A percentile compares a stretch with the other conserved stretches of the same genome.
phyloP scores from a whole-genome alignment of 768 basidiomycete species.

The Xerocomus potaroensis region DNA sequence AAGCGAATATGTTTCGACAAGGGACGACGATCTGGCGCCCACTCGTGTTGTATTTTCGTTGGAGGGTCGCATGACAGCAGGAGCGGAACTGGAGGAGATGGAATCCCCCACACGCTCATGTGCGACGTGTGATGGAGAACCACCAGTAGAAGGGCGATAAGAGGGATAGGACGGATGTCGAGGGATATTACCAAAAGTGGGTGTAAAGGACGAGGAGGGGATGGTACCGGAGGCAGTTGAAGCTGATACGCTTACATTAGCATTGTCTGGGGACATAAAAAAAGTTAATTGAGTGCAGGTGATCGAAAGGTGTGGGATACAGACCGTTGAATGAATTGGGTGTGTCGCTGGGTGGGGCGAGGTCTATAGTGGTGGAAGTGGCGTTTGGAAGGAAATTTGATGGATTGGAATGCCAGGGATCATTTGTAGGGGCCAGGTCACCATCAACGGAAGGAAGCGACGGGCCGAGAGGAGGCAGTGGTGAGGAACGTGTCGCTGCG shows the following conservation, averaged over 20 bases:
- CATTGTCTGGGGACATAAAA: conserved; percentile 10
- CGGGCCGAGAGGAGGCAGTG: conserved; percentile 23
- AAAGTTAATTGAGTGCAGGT: conserved; percentile 7
- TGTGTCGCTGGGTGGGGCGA: conserved; percentile 6
- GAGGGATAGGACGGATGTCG: conserved; percentile 22
- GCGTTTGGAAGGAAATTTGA: conserved; percentile 18
- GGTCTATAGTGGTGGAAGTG: conserved; percentile 5
- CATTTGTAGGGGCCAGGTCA: conserved; percentile 12
- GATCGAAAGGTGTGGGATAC: conserved; percentile 13
- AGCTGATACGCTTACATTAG: conserved; percentile 2
- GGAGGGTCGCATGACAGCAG: conserved; percentile 19
- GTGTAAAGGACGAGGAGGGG: conserved; percentile 18
- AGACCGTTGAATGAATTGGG: conserved; percentile 20
- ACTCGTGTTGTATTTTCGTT: conserved; percentile 10
- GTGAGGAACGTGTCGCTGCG: conserved; percentile 24
- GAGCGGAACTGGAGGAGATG: conserved; percentile 4
- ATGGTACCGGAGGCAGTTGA: conserved; percentile 10
- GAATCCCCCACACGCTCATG: conserved; percentile 16
- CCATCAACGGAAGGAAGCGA: conserved; percentile 19
- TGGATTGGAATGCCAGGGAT: conserved; percentile 17
- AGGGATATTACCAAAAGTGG: conserved; percentile 21
- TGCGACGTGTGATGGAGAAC: conserved; percentile 11
- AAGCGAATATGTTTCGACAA: conserved; percentile 7
- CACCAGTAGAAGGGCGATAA: conserved; percentile 18
- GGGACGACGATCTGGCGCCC: conserved; percentile 7